phyloP scores from a whole-genome alignment of 2,329 filamentous ascomycete species.

The Chalara sp. region DNA sequence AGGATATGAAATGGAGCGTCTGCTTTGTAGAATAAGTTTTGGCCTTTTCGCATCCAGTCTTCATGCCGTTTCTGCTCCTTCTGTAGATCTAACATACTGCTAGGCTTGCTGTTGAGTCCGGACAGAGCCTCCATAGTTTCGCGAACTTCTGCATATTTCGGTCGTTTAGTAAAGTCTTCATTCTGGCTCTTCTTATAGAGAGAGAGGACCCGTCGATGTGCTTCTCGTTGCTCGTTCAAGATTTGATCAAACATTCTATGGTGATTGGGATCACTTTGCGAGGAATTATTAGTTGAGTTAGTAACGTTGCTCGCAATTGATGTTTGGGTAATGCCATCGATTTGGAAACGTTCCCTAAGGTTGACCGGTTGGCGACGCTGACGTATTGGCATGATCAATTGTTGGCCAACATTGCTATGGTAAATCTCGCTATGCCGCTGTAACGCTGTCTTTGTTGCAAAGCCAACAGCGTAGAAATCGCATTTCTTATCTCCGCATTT shows the following conservation, averaged over 20 bases:
- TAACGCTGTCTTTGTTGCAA: too few species aligned
- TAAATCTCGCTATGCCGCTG: too few species aligned
- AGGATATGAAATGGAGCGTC: slow-evolving; percentile 96
- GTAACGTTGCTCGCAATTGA: too few species aligned
- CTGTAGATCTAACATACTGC: slow-evolving; percentile 85
- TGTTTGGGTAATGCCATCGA: too few species aligned
- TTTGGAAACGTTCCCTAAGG: too few species aligned
- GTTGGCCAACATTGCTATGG: too few species aligned
- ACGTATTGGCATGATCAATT: too few species aligned
- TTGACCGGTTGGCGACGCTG: too few species aligned
- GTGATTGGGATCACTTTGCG: too few species aligned
- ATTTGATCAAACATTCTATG: slow-evolving; percentile 64
- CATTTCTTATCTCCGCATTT: too few species aligned
- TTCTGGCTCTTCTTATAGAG: slow-evolving; percentile 74
- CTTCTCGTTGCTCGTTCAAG: slow-evolving; percentile 90
- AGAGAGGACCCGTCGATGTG: slow-evolving; percentile 81
- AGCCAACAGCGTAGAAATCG: too few species aligned
- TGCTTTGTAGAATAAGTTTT: slow-evolving; percentile 96
- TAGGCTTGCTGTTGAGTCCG: slow-evolving; percentile 86
- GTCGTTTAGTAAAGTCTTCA: slow-evolving; percentile 68
- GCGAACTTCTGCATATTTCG: slow-evolving; percentile 82
- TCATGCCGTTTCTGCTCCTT: slow-evolving; percentile 92
- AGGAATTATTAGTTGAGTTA: too few species aligned
- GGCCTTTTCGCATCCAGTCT: slow-evolving; percentile 98
- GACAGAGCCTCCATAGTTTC: slow-evolving; percentile 83